Percentiles rank a stretch among this genome's conserved stretches.
These are phyloP conservation scores for Saturnispora kantuleensis DNA, from an alignment of 805 yeast genomes.

Conservation along the genomic window DNA sequence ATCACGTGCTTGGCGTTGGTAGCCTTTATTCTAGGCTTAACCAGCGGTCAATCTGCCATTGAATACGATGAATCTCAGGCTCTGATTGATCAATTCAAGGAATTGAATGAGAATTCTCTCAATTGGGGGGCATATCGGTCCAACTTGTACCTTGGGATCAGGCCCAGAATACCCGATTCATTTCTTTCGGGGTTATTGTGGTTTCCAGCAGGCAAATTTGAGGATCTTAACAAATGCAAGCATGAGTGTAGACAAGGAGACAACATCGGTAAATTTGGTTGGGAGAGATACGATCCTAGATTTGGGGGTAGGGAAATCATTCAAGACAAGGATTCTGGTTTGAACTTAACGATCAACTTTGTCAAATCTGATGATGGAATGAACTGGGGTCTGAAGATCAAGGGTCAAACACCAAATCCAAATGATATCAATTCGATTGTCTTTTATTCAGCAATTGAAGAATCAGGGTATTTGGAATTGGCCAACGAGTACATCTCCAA, in stretches of 20 bases:
- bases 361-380: conserved; percentile 59
- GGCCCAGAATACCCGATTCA: conserved; percentile 72
- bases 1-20: neutral
- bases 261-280: conserved; percentile 63
- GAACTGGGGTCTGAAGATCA: conserved; percentile 73
- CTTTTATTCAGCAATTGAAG: conserved; percentile 72
- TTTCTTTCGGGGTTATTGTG: conserved; percentile 78
- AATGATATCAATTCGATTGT: conserved; percentile 52
- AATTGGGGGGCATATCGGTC: conserved; percentile 94
- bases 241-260: conserved; percentile 72
- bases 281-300: conserved; percentile 85
- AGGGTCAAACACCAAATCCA: conserved; percentile 50
- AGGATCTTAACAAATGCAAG: conserved; percentile 47
- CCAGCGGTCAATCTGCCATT: conserved; percentile 6
- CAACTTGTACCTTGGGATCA: conserved; percentile 73
- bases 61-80: conserved; percentile 7
- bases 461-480: conserved; percentile 35
- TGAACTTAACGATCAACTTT: conserved; percentile 61
- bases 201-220: conserved; percentile 57
- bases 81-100: conserved; percentile 21
- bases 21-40: conserved; percentile 7
- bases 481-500: conserved; percentile 22
- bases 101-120: conserved; percentile 39
- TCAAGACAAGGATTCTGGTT: conserved; percentile 51
- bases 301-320: conserved; percentile 75